phyloP scores from a whole-genome alignment of 1,284 basidiomycete species.

The Puccinia triticina region DNA sequence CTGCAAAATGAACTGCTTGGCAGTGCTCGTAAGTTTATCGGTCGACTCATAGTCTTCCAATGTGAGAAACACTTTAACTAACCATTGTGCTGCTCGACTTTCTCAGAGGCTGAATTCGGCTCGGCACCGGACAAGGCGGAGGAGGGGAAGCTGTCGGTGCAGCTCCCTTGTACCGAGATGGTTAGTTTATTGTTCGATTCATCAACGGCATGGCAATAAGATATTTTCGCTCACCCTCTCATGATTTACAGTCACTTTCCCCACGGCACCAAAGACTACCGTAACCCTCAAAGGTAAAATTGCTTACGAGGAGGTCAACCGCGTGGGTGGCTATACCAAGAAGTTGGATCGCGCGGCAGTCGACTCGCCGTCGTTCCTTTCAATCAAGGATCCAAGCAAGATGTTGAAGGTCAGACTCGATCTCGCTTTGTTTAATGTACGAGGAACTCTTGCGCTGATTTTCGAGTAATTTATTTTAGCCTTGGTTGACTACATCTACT shows the following conservation, averaged over 20 bases:
- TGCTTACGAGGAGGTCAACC: slow-evolving; percentile 88
- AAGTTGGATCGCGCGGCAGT: too few relatives aligned
- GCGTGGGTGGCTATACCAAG: slow-evolving; percentile 96
- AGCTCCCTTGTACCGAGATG: too few relatives aligned
- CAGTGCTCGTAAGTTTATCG: slow-evolving; percentile 65
- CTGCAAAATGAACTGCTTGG: slow-evolving; percentile 95
- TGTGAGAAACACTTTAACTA: neutral
- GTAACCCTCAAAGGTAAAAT: slow-evolving; percentile 92
- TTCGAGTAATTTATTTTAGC: too few relatives aligned
- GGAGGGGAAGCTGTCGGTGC: too few relatives aligned
- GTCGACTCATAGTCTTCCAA: neutral
- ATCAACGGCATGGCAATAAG: slow-evolving; percentile 55
- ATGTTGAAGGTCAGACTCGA: too few relatives aligned
- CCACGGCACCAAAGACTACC: slow-evolving; percentile 93
- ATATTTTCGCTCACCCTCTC: slow-evolving; percentile 33
- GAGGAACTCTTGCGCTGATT: too few relatives aligned
- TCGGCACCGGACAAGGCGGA: slow-evolving; percentile 97
- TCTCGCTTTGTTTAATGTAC: too few relatives aligned
- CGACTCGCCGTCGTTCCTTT: too few relatives aligned
- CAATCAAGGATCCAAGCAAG: too few relatives aligned
- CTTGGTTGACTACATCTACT: too few relatives aligned
- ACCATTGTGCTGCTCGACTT: neutral
- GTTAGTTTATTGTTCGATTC: too few relatives aligned
- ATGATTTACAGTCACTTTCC: slow-evolving; percentile 82
- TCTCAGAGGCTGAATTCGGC: slow-evolving; percentile 60